Percentiles rank a stretch among this genome's conserved stretches.
phyloP scores from a whole-genome alignment of 2,329 filamentous ascomycete species.

The Penicillium sp. region DNA sequence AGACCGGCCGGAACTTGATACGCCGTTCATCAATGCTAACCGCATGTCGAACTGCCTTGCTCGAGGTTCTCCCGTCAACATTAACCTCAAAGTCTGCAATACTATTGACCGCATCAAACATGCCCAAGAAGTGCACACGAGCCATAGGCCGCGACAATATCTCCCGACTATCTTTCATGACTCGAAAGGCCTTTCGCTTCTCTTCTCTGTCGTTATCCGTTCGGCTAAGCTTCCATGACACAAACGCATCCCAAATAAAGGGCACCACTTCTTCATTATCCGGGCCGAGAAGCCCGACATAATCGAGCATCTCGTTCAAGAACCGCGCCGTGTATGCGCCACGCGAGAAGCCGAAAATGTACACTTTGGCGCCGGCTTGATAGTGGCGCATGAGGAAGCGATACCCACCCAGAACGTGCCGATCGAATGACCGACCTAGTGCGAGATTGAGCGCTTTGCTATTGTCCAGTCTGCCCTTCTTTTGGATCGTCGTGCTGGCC shows the following conservation, averaged over 20 bases:
- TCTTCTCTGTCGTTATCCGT: constrained; percentile 9
- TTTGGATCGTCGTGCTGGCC: constrained; percentile 9
- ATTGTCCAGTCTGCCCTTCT: constrained; percentile 14
- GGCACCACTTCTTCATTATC: constrained; percentile 80
- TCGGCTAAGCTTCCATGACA: constrained; percentile 25
- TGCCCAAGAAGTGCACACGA: constrained; percentile 24
- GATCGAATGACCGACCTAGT: constrained; percentile 71
- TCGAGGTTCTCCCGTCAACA: constrained; percentile 28
- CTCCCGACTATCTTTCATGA: constrained; percentile 76
- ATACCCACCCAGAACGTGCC: constrained; percentile 77
- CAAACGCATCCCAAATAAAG: constrained; percentile 66
- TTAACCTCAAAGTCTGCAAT: constrained; percentile 22
- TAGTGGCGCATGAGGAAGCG: constrained; percentile 72
- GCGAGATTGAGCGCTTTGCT: constrained; percentile 58
- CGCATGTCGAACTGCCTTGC: constrained; percentile 53
- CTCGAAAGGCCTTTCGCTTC: constrained; percentile 58
- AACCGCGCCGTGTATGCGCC: constrained; percentile 70
- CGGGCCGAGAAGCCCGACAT: constrained; percentile 70
- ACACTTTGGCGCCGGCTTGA: constrained; percentile 55
- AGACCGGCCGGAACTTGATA: constrained; percentile 48
- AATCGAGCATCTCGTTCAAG: constrained; percentile 76
- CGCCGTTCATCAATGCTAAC: constrained; percentile 56
- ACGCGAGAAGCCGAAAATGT: constrained; percentile 69
- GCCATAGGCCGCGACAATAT: constrained; percentile 54
- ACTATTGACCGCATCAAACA: constrained; percentile 32